Percentiles rank a stretch among this genome's conserved stretches.
Conservation (phyloP, 208 protist genomes). For the Tritrichomonas musculus region DNA sequence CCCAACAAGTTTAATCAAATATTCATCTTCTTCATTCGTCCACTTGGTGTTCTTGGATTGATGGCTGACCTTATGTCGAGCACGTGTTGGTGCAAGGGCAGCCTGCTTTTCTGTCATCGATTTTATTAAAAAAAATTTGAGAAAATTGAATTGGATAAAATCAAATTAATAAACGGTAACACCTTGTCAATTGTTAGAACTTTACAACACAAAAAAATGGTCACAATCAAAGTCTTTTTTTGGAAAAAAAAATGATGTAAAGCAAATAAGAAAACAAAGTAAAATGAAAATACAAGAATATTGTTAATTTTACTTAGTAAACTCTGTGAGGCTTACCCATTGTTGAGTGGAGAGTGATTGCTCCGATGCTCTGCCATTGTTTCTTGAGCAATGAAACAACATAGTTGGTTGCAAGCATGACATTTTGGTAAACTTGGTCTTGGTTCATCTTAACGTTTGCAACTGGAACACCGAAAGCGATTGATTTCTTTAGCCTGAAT, state of each 20-base stretch:
- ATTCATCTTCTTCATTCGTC: neutral
- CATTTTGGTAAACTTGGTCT: neutral
- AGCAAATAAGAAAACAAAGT: too few relatives aligned
- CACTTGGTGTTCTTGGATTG: slow-evolving; percentile 23
- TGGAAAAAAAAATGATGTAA: too few relatives aligned
- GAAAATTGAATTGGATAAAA: too few relatives aligned
- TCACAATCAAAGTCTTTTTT: too few relatives aligned
- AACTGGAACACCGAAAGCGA: slow-evolving; percentile 3
- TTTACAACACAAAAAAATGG: too few relatives aligned
- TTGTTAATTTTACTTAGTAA: slow-evolving; percentile 27
- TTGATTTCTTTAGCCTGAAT: neutral
- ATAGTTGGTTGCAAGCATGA: slow-evolving; percentile 9
- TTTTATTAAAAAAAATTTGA: too few relatives aligned
- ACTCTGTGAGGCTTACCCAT: slow-evolving; percentile 8
- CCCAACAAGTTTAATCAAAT: neutral
- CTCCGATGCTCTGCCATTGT: neutral
- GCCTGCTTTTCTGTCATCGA: too few relatives aligned
- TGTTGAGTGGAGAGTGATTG: slow-evolving; percentile 3
- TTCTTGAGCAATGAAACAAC: slow-evolving; percentile 20
- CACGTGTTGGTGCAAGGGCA: slow-evolving; percentile 16
- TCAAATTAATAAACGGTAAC: too few relatives aligned
- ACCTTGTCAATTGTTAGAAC: too few relatives aligned
- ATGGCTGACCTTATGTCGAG: neutral
- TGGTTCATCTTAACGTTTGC: neutral
- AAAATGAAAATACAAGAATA: too few relatives aligned